These are phyloP conservation scores for Pisolithus orientalis DNA, from an alignment of 768 basidiomycete species.

Conservation along the genomic window DNA sequence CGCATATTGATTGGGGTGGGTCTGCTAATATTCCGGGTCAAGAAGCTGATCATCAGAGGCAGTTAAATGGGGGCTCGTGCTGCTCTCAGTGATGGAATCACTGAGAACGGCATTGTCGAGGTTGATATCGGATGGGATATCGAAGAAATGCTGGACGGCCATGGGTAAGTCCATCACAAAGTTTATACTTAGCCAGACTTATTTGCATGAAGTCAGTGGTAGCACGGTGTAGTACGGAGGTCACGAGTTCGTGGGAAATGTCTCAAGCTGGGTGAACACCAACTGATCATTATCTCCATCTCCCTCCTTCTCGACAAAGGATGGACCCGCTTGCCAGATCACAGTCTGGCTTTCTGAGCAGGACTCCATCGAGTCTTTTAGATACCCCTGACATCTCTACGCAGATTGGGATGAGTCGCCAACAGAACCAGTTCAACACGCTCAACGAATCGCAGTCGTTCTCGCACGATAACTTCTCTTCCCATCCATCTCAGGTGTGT, in stretches of 20 bases:
- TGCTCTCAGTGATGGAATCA: background rate
- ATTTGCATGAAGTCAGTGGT: too few relatives aligned
- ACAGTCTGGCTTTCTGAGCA: background rate
- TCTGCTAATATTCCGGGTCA: background rate
- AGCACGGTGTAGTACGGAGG: background rate
- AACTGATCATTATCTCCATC: background rate
- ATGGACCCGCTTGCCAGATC: background rate
- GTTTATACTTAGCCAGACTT: background rate
- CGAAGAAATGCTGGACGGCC: background rate
- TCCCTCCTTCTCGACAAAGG: background rate
- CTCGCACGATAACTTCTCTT: background rate
- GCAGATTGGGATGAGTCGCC: background rate
- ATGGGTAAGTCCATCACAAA: background rate
- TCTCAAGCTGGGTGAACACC: background rate
- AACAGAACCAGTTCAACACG: background rate
- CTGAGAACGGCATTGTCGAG: background rate
- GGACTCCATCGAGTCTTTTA: background rate
- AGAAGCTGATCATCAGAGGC: background rate
- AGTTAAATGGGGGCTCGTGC: background rate
- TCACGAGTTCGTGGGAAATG: background rate
- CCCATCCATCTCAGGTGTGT: background rate
- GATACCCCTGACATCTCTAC: background rate
- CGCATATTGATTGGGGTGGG: background rate
- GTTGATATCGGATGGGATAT: background rate
- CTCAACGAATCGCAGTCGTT: background rate